These are phyloP conservation scores for Diplodia mutila DNA, from an alignment of 2,329 filamentous ascomycete species.

Conservation along the genomic window DNA sequence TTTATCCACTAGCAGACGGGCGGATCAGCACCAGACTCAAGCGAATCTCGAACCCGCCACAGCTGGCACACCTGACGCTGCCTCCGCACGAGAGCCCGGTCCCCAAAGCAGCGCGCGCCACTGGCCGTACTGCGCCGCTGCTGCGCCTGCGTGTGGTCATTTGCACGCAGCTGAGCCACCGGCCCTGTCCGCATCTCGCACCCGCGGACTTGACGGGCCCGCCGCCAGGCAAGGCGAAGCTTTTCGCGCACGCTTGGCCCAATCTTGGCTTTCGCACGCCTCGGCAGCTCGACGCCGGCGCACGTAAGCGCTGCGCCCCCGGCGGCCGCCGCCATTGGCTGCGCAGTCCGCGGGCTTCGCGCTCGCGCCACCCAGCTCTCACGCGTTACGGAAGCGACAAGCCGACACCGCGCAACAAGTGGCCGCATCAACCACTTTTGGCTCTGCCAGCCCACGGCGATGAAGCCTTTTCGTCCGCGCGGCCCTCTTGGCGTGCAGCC, in stretches of 20 bases:
- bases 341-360: neutral
- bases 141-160: constrained; percentile 4
- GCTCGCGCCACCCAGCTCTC: constrained; percentile 12
- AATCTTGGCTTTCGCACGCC: constrained; percentile 7
- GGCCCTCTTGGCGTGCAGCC: constrained; percentile 19
- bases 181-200: neutral
- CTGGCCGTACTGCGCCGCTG: constrained; percentile 9
- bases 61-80: constrained; percentile 16
- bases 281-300: constrained; percentile 1
- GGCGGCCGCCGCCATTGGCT: neutral
- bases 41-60: constrained; percentile 21
- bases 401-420: neutral
- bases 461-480: constrained; percentile 18
- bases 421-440: neutral
- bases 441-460: neutral
- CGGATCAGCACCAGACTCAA: constrained; percentile 15
- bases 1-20: constrained; percentile 22
- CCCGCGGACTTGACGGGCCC: neutral
- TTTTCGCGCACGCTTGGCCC: constrained; percentile 13
- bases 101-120: neutral
- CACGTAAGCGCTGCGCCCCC: constrained; percentile 21
- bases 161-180: constrained; percentile 11
- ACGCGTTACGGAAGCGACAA: constrained; percentile 9
- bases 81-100: constrained; percentile 4
- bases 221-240: constrained; percentile 4